A percentile compares a stretch with the other conserved stretches of the same genome.
These are phyloP conservation scores for Zasmidium cellare DNA, from an alignment of 2,329 filamentous ascomycete species.

Conservation along the genomic window DNA sequence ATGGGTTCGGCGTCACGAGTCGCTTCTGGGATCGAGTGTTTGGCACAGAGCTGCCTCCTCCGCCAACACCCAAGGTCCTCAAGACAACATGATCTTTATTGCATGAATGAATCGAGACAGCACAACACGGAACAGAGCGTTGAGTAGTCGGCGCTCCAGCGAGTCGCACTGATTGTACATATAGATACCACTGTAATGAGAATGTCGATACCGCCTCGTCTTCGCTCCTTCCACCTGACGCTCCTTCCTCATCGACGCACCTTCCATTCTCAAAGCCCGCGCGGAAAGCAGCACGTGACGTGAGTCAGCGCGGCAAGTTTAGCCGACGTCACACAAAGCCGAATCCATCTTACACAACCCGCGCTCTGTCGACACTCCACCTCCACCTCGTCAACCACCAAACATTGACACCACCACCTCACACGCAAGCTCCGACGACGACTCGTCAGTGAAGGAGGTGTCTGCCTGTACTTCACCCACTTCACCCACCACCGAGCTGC, in stretches of 20 bases:
- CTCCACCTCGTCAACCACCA: not conserved
- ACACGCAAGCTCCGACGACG: not conserved
- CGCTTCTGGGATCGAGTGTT: conserved; percentile 94
- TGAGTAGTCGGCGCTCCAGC: conserved; percentile 7
- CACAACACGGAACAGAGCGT: conserved; percentile 12
- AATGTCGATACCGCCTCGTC: not conserved
- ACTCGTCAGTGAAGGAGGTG: not conserved
- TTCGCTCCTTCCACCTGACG: not conserved
- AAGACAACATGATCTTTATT: conserved; percentile 41
- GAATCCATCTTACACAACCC: not conserved
- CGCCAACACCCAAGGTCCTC: conserved; percentile 47
- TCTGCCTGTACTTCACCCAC: not conserved
- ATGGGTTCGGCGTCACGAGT: conserved; percentile 95
- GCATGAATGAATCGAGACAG: conserved; percentile 4
- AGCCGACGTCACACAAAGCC: not conserved
- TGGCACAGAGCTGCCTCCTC: conserved; percentile 73
- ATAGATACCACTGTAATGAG: conserved; percentile 16
- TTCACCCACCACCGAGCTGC: not conserved
- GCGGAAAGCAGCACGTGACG: too few species aligned
- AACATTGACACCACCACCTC: not conserved
- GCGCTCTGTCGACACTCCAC: not conserved
- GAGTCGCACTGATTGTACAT: conserved; percentile 2
- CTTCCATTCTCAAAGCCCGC: too few species aligned
- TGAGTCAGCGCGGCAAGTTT: too few species aligned
- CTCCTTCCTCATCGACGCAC: too few species aligned